phyloP scores from a whole-genome alignment of 257 asterid genomes.

The Nicotiana knightiana region DNA sequence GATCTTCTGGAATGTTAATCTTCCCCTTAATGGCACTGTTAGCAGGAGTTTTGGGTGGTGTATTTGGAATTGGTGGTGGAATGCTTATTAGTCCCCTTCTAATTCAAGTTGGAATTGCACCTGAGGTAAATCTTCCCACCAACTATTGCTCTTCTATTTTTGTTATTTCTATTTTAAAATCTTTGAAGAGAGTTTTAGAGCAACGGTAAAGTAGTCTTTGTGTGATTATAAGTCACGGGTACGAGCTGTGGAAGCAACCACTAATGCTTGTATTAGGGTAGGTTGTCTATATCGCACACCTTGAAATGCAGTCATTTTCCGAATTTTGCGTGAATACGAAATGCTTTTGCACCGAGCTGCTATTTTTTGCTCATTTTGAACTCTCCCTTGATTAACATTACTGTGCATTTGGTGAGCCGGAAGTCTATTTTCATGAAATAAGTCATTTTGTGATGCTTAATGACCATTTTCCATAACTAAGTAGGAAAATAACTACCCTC shows the following conservation, averaged over 20 bases:
- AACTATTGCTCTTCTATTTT: background rate
- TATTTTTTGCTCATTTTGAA: background rate
- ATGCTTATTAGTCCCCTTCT: conserved; percentile 89
- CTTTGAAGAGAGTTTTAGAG: too few relatives aligned
- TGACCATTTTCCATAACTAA: too few relatives aligned
- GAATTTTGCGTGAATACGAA: too few relatives aligned
- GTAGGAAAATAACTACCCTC: background rate
- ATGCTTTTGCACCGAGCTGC: too few relatives aligned
- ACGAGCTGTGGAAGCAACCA: too few relatives aligned
- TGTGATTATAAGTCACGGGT: too few relatives aligned
- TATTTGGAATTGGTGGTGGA: conserved; percentile 94
- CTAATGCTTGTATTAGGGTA: too few relatives aligned
- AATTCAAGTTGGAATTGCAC: conserved; percentile 69
- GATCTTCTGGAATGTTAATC: conserved; percentile 22
- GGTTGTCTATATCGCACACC: too few relatives aligned
- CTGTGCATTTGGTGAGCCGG: background rate
- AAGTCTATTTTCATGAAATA: background rate
- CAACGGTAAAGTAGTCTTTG: too few relatives aligned
- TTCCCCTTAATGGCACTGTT: conserved; percentile 75
- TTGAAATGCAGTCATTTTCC: too few relatives aligned
- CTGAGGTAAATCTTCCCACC: conserved; percentile 46
- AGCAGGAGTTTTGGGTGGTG: conserved; percentile 80
- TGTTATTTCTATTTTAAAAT: background rate
- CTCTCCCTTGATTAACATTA: background rate
- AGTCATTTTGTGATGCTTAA: too few relatives aligned